Base-by-base conservation (phyloP, 768 basidiomycete species). In the Chalciporus chontae region DNA sequence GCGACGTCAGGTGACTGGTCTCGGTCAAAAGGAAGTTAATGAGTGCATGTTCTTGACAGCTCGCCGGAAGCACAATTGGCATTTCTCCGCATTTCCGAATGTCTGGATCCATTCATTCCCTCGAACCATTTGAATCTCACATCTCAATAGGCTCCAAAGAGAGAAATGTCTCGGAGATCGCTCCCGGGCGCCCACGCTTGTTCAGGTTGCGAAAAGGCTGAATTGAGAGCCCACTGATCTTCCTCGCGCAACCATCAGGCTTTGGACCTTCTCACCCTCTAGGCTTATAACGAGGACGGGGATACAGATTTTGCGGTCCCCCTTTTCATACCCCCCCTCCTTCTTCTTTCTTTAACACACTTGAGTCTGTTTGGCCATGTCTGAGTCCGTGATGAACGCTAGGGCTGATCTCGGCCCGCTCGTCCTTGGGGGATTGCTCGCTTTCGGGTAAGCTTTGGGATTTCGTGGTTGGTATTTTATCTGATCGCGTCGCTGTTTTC, bases 361-460 rank as follows among this genome's bases (percentile, higher is more conserved):
- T 45, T 15, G 8, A 24, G 11, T 10, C 13, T 17, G 21, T 45
- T 34, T 49, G 15, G 11, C 8, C 40, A 57, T 57, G 60, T 17
- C 36, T 10, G 27, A 4, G 36, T 9, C 29, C n/a, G 7, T 9
- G 29, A 37, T 23, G 8, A 18, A 55, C 7, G 11, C 57, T 26
- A n/a, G 32, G 13, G 21, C 46, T 3, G 51, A 57, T 32, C 57
- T 55, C 46, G 62, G 62, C 24, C 8, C 61, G 1, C 49, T 64
- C 40, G 0, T 64, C 10, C 36, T 63, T 15, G 63, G 63, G 11
- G 60, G 62, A 14, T 18, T 63, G 21, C 9, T 63, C 15, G 57
- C 60, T 27, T 64, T 64, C 15, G 40, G 47, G 62, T 53, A 36
- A 54, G 54, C 13, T 15, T 19, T 39, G 0, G 15, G n/a, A 31